A percentile compares a stretch with the other conserved stretches of the same genome.
Evolutionary conservation across 1,284 basidiomycete species (phyloP).

Genomic region (Malassezia pachydermatis): DNA sequence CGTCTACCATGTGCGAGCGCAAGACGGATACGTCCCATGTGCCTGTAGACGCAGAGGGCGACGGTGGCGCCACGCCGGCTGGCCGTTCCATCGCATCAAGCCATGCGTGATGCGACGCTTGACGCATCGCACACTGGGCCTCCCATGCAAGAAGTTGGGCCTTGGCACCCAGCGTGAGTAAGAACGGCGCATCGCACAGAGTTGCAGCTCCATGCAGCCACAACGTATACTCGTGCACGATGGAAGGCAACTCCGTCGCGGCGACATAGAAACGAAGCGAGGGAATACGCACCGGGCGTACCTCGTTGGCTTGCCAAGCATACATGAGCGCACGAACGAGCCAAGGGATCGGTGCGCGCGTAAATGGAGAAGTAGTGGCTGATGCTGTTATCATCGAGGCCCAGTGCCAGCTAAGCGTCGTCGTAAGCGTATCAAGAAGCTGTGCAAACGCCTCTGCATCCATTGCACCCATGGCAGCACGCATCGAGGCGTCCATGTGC

Average conservation of each 20-base stretch:
- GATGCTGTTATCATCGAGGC: too few species aligned
- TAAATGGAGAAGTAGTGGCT: too few species aligned
- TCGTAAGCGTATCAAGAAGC: too few species aligned
- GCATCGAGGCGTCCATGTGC: too few species aligned
- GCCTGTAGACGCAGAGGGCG: neutral
- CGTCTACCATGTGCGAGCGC: conserved; percentile 4
- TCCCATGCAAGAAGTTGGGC: conserved; percentile 22
- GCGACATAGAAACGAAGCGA: conserved; percentile 2
- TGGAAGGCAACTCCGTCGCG: conserved; percentile 2
- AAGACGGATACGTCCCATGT: conserved; percentile 4
- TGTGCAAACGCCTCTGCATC: too few species aligned
- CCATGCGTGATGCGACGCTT: conserved; percentile 26
- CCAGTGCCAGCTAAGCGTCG: conserved; percentile 7
- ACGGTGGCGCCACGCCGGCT: conserved; percentile 2
- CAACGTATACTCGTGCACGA: conserved; percentile 3
- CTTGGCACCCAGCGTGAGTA: conserved; percentile 28
- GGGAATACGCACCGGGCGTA: neutral
- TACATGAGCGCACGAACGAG: neutral
- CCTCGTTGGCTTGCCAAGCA: neutral
- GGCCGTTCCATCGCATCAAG: neutral
- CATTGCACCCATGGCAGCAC: too few species aligned
- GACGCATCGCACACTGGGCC: conserved; percentile 12
- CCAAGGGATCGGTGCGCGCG: too few species aligned
- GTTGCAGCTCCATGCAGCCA: conserved; percentile 2
- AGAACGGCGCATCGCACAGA: conserved; percentile 18